phyloP scores from a whole-genome alignment of 305 asterid genomes.

The Fraxinus sp. region DNA sequence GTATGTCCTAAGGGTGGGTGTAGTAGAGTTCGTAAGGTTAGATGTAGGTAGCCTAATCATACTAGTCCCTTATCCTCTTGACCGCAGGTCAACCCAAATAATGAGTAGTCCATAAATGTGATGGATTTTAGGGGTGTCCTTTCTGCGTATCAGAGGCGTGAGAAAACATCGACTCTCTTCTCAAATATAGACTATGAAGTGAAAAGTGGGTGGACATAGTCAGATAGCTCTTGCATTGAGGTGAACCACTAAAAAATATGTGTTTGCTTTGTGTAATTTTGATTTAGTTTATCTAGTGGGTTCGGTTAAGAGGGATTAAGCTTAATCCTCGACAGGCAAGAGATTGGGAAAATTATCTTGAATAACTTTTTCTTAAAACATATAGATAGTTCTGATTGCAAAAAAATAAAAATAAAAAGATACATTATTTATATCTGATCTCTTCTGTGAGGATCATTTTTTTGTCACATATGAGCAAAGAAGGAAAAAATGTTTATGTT shows the following conservation, averaged over 20 bases:
- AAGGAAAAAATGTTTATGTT: neutral
- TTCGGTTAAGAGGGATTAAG: neutral
- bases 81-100: neutral
- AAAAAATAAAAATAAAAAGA: neutral
- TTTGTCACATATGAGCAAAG: conserved; percentile 28
- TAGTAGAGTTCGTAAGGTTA: neutral
- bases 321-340: neutral
- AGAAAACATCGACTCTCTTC: neutral
- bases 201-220: neutral
- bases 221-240: neutral
- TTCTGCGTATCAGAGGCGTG: neutral
- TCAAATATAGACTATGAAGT: neutral
- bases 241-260: neutral
- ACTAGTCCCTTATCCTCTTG: neutral
- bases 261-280: neutral
- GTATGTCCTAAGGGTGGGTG: neutral
- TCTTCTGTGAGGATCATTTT: conserved; percentile 16
- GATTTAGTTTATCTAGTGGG: neutral
- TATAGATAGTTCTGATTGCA: conserved; percentile 2
- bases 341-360: neutral
- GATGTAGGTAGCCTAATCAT: neutral
- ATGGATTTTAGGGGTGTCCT: neutral
- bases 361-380: neutral
- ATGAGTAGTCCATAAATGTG: neutral
- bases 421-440: conserved; percentile 10